phyloP scores from a whole-genome alignment of 345 rosid species.

The Ailanthus altissimus region DNA sequence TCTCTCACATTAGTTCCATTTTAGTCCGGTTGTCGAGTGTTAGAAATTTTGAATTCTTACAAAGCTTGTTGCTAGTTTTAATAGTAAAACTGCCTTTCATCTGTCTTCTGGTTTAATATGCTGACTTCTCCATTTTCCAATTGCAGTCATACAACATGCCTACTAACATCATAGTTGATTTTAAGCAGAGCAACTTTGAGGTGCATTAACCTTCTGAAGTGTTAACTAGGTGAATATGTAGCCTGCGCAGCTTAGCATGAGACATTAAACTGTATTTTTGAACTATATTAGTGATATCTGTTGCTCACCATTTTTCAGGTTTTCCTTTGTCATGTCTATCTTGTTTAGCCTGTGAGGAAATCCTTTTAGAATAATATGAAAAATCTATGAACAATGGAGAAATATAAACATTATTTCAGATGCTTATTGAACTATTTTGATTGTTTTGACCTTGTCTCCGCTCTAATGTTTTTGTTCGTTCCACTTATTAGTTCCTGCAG shows the following conservation, averaged over 20 bases:
- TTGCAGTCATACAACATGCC: neutral
- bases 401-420: neutral
- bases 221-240: too few species aligned
- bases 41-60: too few species aligned
- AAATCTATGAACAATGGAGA: neutral
- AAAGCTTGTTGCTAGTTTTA: neutral
- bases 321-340: neutral
- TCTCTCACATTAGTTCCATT: too few species aligned
- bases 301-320: neutral
- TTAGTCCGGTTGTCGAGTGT: too few species aligned
- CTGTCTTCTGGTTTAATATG: neutral
- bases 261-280: too few species aligned
- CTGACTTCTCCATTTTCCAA: neutral
- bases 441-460: too few species aligned
- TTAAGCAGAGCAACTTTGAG: neutral
- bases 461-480: too few species aligned
- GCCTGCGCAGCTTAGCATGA: too few species aligned
- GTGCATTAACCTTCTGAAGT: neutral
- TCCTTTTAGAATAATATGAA: neutral
- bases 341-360: neutral
- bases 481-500: too few species aligned
- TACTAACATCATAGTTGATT: neutral
- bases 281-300: neutral
- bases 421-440: too few species aligned
- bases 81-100: neutral